Conservation (phyloP, 2,329 filamentous ascomycete genomes). For the Leptodontidium sp. region DNA sequence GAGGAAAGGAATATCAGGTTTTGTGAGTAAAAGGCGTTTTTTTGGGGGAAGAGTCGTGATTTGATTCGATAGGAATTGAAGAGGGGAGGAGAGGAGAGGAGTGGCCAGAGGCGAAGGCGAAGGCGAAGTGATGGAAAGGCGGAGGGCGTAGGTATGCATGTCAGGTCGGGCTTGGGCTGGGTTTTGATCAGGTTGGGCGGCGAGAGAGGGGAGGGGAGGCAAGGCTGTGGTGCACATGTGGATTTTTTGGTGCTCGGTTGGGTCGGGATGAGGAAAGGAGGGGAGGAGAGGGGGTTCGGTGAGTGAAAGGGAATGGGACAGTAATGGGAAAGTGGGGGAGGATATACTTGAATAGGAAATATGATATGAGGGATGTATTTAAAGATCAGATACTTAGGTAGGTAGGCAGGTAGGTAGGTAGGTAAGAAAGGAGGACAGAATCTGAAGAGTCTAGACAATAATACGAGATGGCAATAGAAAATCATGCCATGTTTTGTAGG, state of each 20-base stretch:
- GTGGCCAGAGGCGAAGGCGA: not conserved
- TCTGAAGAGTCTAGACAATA: no score
- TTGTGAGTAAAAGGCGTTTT: not conserved
- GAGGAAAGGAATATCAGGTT: not conserved
- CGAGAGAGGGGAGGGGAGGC: not conserved
- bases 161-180: not conserved
- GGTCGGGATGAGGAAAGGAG: no score
- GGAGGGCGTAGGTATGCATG: not conserved
- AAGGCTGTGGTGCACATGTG: no score
- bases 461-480: no score
- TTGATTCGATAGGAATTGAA: not conserved
- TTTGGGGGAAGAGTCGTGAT: not conserved
- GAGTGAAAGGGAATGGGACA: not conserved
- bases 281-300: constrained; percentile 6
- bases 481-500: no score
- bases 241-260: not conserved
- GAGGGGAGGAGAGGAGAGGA: not conserved
- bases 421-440: no score
- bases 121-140: not conserved
- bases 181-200: constrained; percentile 8
- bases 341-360: not conserved
- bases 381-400: no score
- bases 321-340: not conserved
- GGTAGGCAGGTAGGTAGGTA: no score
- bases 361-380: not conserved